A percentile compares a stretch with the other conserved stretches of the same genome.
These are phyloP conservation scores for Euphorbia schlechtendalii DNA, from an alignment of 441 rosid genomes.

Conservation along the genomic window DNA sequence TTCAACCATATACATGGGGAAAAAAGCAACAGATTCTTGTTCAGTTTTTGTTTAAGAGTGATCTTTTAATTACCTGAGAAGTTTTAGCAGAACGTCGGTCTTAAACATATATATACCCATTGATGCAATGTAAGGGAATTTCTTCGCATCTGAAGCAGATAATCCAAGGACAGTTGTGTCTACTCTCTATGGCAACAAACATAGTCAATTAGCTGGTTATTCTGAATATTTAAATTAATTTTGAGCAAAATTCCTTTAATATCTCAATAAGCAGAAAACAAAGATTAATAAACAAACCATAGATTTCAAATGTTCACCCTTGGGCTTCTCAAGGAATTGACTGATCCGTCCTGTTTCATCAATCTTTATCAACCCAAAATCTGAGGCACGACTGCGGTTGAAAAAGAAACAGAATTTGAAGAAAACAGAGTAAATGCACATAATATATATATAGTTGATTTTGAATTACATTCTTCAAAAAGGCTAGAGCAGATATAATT, in stretches of 20 bases:
- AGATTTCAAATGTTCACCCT: conserved; percentile 59
- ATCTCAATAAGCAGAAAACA: not conserved
- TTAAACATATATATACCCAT: conserved; percentile 83
- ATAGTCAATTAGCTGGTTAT: conserved; percentile 13
- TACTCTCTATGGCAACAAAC: conserved; percentile 36
- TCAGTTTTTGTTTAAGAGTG: not conserved
- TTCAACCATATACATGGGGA: not conserved
- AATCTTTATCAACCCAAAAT: conserved; percentile 70
- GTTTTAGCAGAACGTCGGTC: conserved; percentile 57
- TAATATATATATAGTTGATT: not conserved
- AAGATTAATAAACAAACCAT: conserved; percentile 43
- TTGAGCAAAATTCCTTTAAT: not conserved
- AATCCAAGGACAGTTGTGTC: conserved; percentile 63
- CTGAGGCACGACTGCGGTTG: conserved; percentile 59
- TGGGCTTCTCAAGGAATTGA: conserved; percentile 72
- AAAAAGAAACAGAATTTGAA: conserved; percentile 7
- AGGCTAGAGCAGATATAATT: too few relatives aligned
- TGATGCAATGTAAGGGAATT: conserved; percentile 64
- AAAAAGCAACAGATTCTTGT: not conserved
- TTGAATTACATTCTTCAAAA: not conserved
- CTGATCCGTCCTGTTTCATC: conserved; percentile 52
- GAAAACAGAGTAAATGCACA: not conserved
- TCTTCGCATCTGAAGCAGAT: conserved; percentile 48
- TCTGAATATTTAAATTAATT: not conserved
- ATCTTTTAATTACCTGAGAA: conserved; percentile 40